Evolutionary conservation across 1,284 basidiomycete genomes (phyloP), one percentile per base, ranked within the genome.

Genomic region (Pisolithus thermaeus): DNA sequence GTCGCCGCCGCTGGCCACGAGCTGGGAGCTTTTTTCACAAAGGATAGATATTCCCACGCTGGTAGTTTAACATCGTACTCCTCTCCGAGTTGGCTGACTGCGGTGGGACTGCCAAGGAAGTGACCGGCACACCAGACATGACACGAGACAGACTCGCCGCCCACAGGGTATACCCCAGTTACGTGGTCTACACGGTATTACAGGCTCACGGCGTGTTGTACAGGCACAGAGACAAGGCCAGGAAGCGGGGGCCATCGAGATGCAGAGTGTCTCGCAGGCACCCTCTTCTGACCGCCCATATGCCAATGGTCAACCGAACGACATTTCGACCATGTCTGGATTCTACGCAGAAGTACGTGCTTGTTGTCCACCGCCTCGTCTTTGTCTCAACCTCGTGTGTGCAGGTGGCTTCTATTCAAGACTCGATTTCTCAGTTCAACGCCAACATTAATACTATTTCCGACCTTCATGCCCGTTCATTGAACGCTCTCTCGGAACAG

Each of bases 331-430:
- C 28, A 69, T 68, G 59, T 25, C 64, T 12, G 54, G 54, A 11
- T 67, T 70, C 18, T 70, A 68, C 43, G 54, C 59, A 53, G 68
- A 66, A 61, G 71, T 69, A 50, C 38, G 56, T 30, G 20, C 14
- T 27, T 38, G 3, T 1, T 12, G 8, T 18, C 16, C 7, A 28
- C n/a, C 12, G 35, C 30, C 4, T 23, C 42, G 28, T 40, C 23
- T 32, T 16, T 41, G 28, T 47, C 47, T 5, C 7, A 38, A 51
- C 35, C 11, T 36, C 28, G n/a, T 36, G n/a, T 36, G 32, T 32
- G 2, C 55, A 83, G 81, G 73, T 76, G 41, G 59, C 74, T 23
- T 70, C 75, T 36, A 77, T 89, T 38, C 81, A 87, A 69, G 77
- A 81, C 48, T 66, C 70, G 47, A 77, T 89, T n/a, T 63, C 73